These are phyloP conservation scores for Fusarium sterilihyphosum DNA, from an alignment of 2,329 filamentous ascomycete genomes.

Conservation along the genomic window DNA sequence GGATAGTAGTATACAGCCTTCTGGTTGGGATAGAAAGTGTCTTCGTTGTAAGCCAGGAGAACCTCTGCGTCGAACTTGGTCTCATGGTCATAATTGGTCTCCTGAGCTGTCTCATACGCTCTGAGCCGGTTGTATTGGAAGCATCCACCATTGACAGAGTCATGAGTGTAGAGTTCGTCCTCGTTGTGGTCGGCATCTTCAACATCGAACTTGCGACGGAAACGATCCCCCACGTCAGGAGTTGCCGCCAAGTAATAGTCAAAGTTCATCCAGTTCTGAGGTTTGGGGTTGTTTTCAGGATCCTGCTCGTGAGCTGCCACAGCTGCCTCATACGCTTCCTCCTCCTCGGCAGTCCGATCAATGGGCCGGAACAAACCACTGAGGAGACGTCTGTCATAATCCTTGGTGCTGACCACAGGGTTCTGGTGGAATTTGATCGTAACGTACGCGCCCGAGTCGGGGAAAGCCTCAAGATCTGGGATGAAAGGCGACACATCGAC, in stretches of 20 bases:
- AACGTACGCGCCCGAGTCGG: conserved; percentile 75
- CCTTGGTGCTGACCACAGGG: conserved; percentile 62
- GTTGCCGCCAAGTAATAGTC: conserved; percentile 71
- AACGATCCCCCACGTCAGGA: conserved; percentile 58
- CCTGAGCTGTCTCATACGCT: conserved; percentile 71
- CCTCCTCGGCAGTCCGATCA: conserved; percentile 64
- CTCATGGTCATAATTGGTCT: conserved; percentile 64
- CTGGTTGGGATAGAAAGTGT: conserved; percentile 59
- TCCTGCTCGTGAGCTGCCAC: conserved; percentile 66
- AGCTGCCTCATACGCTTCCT: conserved; percentile 60
- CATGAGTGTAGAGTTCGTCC: conserved; percentile 64
- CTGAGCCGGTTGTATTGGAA: conserved; percentile 72
- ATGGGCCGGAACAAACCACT: conserved; percentile 70
- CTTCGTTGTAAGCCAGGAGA: conserved; percentile 67
- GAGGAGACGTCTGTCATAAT: conserved; percentile 70
- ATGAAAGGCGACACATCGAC: conserved; percentile 70
- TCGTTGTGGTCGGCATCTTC: conserved; percentile 65
- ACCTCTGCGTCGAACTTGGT: conserved; percentile 73
- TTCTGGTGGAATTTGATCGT: conserved; percentile 75
- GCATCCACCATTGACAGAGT: conserved; percentile 57
- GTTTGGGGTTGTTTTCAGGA: conserved; percentile 64
- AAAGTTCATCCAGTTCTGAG: conserved; percentile 70
- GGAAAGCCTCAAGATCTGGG: conserved; percentile 74
- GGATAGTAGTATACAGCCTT: conserved; percentile 75
- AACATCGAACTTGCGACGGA: conserved; percentile 70